phyloP scores from a whole-genome alignment of 805 yeast genomes.

The Jamesozyma jinghongensis region DNA sequence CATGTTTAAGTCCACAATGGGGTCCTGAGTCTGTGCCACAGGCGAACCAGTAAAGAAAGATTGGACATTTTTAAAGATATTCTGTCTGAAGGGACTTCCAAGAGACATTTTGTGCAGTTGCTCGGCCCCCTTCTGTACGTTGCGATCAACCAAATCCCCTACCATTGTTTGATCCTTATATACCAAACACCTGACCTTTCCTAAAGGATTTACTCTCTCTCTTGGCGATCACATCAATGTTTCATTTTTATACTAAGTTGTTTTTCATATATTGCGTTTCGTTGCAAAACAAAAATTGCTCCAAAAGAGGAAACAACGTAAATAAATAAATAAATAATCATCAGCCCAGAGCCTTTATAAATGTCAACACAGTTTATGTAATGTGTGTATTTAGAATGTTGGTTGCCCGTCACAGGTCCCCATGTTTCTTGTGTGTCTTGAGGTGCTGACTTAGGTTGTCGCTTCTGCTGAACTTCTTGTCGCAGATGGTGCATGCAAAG shows the following conservation, averaged over 20 bases:
- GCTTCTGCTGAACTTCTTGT: conserved; percentile 53
- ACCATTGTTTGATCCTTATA: not conserved
- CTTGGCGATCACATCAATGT: no score
- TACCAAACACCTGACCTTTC: not conserved
- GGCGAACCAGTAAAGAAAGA: conserved; percentile 10
- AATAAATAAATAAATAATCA: no score
- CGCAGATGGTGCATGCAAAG: conserved; percentile 48
- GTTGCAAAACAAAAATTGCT: not conserved
- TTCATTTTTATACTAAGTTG: no score
- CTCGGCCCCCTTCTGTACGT: conserved; percentile 3
- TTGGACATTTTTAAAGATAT: conserved; percentile 19
- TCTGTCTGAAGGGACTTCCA: conserved; percentile 14
- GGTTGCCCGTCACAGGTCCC: conserved; percentile 14
- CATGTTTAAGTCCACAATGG: not conserved
- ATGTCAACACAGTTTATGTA: not conserved
- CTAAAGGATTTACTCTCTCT: no score
- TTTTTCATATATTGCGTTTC: no score
- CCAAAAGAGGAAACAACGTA: not conserved
- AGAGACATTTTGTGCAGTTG: conserved; percentile 12
- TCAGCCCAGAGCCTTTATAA: not conserved
- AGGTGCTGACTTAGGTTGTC: conserved; percentile 62
- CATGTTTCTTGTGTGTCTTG: conserved; percentile 39
- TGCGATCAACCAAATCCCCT: not conserved
- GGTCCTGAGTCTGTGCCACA: not conserved
- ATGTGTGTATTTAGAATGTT: not conserved